Evolutionary conservation across 257 asterid species (phyloP).

Genomic region (Gentiana dahurica): DNA sequence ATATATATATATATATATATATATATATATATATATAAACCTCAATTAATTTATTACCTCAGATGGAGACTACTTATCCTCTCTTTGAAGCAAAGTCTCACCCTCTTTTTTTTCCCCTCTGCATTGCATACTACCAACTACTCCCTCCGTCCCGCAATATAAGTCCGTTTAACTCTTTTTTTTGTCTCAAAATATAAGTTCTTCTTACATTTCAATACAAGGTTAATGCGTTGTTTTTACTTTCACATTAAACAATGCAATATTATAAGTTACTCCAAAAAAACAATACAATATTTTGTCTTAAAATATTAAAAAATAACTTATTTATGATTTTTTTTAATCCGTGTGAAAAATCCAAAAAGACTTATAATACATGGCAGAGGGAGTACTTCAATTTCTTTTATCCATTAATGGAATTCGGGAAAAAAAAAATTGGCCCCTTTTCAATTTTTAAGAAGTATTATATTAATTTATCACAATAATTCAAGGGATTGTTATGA

Average conservation of each 20-base stretch:
- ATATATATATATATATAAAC: constrained; percentile 9
- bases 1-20: constrained; percentile 13
- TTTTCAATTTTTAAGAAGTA: constrained; percentile 2
- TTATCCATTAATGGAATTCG: constrained; percentile 7
- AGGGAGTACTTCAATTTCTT: not conserved
- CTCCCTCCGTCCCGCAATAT: not conserved
- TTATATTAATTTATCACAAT: constrained; percentile 1
- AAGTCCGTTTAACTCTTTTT: too few species aligned
- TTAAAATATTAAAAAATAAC: too few species aligned
- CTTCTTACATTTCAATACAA: too few species aligned
- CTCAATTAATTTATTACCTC: constrained; percentile 31
- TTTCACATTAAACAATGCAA: too few species aligned
- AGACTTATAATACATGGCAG: too few species aligned
- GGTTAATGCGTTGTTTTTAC: too few species aligned
- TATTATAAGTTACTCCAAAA: too few species aligned
- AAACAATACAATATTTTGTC: too few species aligned
- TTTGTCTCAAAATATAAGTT: too few species aligned
- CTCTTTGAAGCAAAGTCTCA: constrained; percentile 73
- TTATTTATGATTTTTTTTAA: too few species aligned
- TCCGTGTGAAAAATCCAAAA: too few species aligned
- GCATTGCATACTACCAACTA: not conserved
- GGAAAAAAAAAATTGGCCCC: constrained; percentile 18
- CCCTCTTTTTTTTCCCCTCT: constrained; percentile 17
- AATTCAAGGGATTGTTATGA: constrained; percentile 8
- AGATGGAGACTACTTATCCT: constrained; percentile 41